Evolutionary conservation across 768 basidiomycete genomes (phyloP), one percentile per base, ranked within the genome.

Genomic region (Strobilomyces dryophilus): DNA sequence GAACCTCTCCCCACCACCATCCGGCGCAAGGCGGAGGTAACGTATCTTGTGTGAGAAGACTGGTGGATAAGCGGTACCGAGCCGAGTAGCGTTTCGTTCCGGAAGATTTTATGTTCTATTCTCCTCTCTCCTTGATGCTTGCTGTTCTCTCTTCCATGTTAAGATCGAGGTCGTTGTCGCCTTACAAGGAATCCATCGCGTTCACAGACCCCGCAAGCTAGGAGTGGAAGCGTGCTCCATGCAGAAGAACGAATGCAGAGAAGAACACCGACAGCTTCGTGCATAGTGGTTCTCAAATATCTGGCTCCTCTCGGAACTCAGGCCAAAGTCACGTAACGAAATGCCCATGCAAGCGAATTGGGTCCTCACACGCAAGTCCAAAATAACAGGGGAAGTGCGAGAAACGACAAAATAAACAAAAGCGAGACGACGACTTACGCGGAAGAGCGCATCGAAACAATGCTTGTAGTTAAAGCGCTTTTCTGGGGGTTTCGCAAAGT

Each of bases 381-480:
- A 26, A 15, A 39, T 27, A 27, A 27, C 27, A 43, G 36, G 44
- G 21, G 18, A 14, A 26, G 47, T 26, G 24, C 46, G 43, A 49
- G 11, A 46, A 51, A 44, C 18, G 18, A 47, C 1, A 27, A 37
- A 51, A 39, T 21, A 12, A 29, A 29, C 7, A 7, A n/a, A 56
- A 52, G 10, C 0, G n/a, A 48, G 27, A 2, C 1, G 36, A 36
- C n/a, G n/a, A 79, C 87, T 71, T 66, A 92, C 90, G 49, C 91
- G 75, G 73, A 84, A 89, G 14, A 95, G 74, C 0, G 92, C 93
- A 72, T 95, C 92, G 49, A 95, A 82, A 59, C 86, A 89, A 67
- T 95, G 79, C 73, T 89, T 90, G 69, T 95, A 95, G 62, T 91
- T 90, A 74, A 93, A 87, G 41, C 89, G 78, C 69, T 91, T 89